phyloP scores from a whole-genome alignment of 192 early-diverging fungal genomes.

The Phycomyces blakesleeanus region DNA sequence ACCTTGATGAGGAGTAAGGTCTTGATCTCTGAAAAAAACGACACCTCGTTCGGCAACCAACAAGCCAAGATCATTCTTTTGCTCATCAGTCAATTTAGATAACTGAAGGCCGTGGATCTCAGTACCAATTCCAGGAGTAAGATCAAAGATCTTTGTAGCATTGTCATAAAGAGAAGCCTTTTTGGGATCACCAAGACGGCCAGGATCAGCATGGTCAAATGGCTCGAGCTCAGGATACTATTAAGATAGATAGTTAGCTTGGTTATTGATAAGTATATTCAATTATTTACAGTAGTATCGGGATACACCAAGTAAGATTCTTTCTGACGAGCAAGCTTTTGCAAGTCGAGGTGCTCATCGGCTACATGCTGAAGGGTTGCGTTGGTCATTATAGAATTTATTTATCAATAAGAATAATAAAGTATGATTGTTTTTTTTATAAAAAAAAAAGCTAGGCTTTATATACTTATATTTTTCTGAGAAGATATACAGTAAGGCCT shows the following conservation, averaged over 20 bases:
- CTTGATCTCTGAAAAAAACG: constrained; percentile 68
- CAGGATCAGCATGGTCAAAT: constrained; percentile 29
- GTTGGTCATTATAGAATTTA: constrained; percentile 1
- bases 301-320: background rate
- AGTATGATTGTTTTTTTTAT: too few relatives aligned
- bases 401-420: too few relatives aligned
- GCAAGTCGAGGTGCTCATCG: constrained; percentile 8
- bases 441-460: too few relatives aligned
- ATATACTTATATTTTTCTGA: too few relatives aligned
- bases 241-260: background rate
- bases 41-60: constrained; percentile 64
- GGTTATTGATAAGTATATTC: background rate
- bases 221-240: constrained; percentile 21
- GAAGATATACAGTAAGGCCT: too few relatives aligned
- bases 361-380: background rate
- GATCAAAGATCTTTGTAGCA: constrained; percentile 50
- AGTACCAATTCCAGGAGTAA: constrained; percentile 60
- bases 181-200: constrained; percentile 46
- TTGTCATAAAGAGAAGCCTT: constrained; percentile 53
- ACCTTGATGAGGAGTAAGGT: constrained; percentile 52
- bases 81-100: constrained; percentile 54
- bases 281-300: constrained; percentile 2
- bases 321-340: constrained; percentile 1
- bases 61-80: constrained; percentile 57
- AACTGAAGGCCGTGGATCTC: constrained; percentile 62